Base-by-base conservation (phyloP, 306 rosid genomes). In the Castanopsis chinensis region DNA sequence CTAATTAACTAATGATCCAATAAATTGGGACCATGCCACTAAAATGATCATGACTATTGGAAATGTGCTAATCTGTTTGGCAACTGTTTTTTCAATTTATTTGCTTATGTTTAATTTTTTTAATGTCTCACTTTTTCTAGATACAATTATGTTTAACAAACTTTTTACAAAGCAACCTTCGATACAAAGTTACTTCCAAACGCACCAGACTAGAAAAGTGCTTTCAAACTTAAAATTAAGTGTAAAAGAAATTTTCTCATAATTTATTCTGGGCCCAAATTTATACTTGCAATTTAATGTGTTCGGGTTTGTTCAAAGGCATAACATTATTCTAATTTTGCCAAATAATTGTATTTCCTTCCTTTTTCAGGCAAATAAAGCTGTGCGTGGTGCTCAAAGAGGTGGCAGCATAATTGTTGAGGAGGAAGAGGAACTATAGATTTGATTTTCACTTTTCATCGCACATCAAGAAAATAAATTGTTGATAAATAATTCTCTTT, bases 301-400 rank as follows among this genome's bases (percentile, higher is more conserved):
- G 53, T 49, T 5, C 53, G 0, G 53, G 53, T 3, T 45, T 45
- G 52, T 45, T 45, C 52, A 9, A 45, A 45, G 52, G 52, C 3
- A 21, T 60, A 28, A 15, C 6, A 25, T 13, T 27, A 15, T 3
- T 30, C 37, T 12, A 3, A 23, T 25, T 11, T 25, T 74, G n/a
- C n/a, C 25, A 54, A 45, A 28, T 30, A 6, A 33, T 7, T 2
- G 11, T 37, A 51, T 41, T 9, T 37, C 76, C 76, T 32, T 69
- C 55, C 71, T 25, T 41, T 70, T 85, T 77, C 86, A 82, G 90
- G 90, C 91, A 71, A 82, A 69, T 71, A 84, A 82, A 80, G 86
- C 88, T 32, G 69, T 69, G 35, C 74, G 79, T 18, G 12, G 27
- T 25, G 81, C 81, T 51, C 81, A 77, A 37, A 37, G 45, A 7